phyloP scores from a whole-genome alignment of 2,329 filamentous ascomycete species.

The Ramularia endophylla region DNA sequence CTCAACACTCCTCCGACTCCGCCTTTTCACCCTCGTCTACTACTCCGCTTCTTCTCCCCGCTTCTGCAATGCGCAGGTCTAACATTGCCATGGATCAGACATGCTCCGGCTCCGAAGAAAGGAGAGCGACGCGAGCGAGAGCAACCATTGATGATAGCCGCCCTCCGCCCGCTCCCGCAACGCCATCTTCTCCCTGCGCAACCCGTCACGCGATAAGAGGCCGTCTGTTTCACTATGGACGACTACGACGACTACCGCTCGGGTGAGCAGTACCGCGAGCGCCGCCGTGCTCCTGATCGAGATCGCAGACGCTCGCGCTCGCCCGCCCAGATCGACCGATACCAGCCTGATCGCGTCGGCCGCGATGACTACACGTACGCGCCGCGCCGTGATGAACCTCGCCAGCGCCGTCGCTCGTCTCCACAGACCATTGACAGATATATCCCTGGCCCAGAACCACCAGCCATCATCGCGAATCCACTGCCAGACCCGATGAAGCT shows the following conservation, averaged over 20 bases:
- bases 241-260: slow-evolving; percentile 24
- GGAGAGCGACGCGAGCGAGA: background rate
- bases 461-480: slow-evolving; percentile 55
- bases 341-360: slow-evolving; percentile 60
- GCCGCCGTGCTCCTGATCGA: slow-evolving; percentile 32
- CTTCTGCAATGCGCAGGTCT: slow-evolving; percentile 19
- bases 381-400: slow-evolving; percentile 55
- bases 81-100: slow-evolving; percentile 26
- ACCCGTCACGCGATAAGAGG: too few species aligned
- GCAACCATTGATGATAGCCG: slow-evolving; percentile 15
- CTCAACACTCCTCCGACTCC: too few species aligned
- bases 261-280: slow-evolving; percentile 23
- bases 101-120: slow-evolving; percentile 1
- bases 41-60: slow-evolving; percentile 27
- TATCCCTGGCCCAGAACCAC: slow-evolving; percentile 63
- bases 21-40: too few species aligned
- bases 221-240: slow-evolving; percentile 20
- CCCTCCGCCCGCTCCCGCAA: slow-evolving; percentile 3
- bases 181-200: background rate
- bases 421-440: slow-evolving; percentile 73
- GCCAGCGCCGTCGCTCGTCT: slow-evolving; percentile 56
- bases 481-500: slow-evolving; percentile 66
- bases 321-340: slow-evolving; percentile 65
- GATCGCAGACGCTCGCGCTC: slow-evolving; percentile 68
- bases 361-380: slow-evolving; percentile 60